Base-by-base conservation (phyloP, 495 filamentous ascomycete species). In the Podospora australis region DNA sequence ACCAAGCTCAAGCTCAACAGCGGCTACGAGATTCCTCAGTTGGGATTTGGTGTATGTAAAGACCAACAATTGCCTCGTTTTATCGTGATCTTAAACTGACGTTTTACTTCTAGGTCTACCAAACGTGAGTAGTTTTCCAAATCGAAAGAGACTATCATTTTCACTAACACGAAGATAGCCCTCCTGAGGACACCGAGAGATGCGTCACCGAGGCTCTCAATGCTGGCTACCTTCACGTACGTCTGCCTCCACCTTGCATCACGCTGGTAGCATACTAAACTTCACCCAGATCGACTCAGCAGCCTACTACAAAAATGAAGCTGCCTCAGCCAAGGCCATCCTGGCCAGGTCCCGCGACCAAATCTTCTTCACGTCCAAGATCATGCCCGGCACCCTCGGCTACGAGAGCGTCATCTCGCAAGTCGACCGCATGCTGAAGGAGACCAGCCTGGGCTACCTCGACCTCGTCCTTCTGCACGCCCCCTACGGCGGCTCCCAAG, bases 331-430 rank as follows among this genome's bases (percentile, higher is more conserved):
- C 1, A 60, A 70, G 1, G 85, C 82, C 4, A 80, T 92, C 40
- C 64, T 67, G 14, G 64, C 70, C 36, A 7, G 46, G 6, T 44
- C 48, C 16, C 79, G 87, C 25, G 66, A 70, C 14, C 65, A 84
- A 24, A 68, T 90, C 36, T 90, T 82, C 70, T 81, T 87, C 67
- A 90, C 86, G 30, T 77, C 77, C 56, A 92, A 92, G 63, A 67
- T 90, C 35, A 73, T 76, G 9, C 56, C 68, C 1, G 24, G 41
- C 0, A 32, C 24, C 14, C 54, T 69, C 11, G 49, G 51, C 35
- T 84, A 84, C 55, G 67, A 72, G 3, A 65, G 56, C 36, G 64
- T 79, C 20, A 77, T 74, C 47, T 58, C 59, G 5, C 68, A 71
- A 44, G 67, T 86, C 21, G 66, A 72, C 17, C 68, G 68, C 25